Conservation (phyloP, 129 eudicot species). For the Silybum marianum region DNA sequence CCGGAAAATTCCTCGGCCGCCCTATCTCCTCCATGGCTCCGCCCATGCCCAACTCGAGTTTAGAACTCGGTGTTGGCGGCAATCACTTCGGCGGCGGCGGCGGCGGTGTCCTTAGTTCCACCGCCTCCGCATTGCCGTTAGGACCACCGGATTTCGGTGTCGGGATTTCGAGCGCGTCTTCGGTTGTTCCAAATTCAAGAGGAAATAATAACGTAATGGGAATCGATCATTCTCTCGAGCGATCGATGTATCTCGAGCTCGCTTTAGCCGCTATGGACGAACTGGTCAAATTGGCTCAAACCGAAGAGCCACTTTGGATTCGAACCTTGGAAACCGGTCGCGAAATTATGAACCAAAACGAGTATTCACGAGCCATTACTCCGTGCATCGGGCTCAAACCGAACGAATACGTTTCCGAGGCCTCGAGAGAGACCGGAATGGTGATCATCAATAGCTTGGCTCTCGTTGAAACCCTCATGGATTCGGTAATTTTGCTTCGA, state of each 20-base stretch:
- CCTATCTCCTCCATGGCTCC: slow-evolving; percentile 69
- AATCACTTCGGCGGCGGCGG: slow-evolving; percentile 52
- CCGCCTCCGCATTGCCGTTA: slow-evolving; percentile 52
- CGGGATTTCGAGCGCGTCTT: slow-evolving; percentile 52
- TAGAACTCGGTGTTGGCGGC: slow-evolving; percentile 86
- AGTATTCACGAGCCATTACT: slow-evolving; percentile 56
- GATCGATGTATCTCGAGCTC: slow-evolving; percentile 90
- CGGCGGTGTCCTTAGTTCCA: slow-evolving; percentile 37
- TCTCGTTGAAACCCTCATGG: slow-evolving; percentile 94
- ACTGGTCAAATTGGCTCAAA: slow-evolving; percentile 78
- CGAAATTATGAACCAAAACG: slow-evolving; percentile 66
- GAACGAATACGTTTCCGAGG: slow-evolving; percentile 68
- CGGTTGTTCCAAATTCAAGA: slow-evolving; percentile 51
- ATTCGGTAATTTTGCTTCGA: slow-evolving; percentile 52
- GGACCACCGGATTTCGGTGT: slow-evolving; percentile 66
- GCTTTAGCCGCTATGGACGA: slow-evolving; percentile 95
- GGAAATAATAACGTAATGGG: slow-evolving; percentile 44
- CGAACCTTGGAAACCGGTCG: slow-evolving; percentile 66
- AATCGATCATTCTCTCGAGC: slow-evolving; percentile 68
- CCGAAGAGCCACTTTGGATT: slow-evolving; percentile 90
- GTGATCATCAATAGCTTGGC: slow-evolving; percentile 96
- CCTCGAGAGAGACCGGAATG: slow-evolving; percentile 92
- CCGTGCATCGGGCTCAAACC: slow-evolving; percentile 89
- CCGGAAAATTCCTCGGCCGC: slow-evolving; percentile 87
- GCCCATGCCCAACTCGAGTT: slow-evolving; percentile 77